Base-by-base conservation (phyloP, 169 alveolate genomes). In the Cryptosporidium muris region DNA sequence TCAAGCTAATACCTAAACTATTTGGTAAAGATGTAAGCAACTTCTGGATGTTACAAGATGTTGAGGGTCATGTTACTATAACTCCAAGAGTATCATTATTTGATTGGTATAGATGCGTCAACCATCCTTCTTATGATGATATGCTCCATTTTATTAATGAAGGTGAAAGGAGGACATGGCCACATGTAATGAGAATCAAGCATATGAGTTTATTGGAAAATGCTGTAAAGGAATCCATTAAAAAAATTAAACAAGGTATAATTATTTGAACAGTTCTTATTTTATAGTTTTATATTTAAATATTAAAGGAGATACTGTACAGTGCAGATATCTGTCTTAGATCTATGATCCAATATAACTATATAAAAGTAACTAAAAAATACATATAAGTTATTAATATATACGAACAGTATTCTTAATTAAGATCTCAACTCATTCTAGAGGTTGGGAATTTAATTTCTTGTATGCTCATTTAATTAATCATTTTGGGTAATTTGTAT, bases 81-180 rank as follows among this genome's bases (percentile, higher is more conserved):
- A 80, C 90, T 37, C 90, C 90, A 42, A 65, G 45, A 47, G 66
- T 66, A 9, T 80, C 81, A 1, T 54, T 82, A 12, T 68, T 82
- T 63, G 90, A 82, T 38, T 82, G 90, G 90, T 82, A 60, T 11
- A 43, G 90, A 34, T 60, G 81, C 45, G 74, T 82, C 12, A 82
- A 82, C 34, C 90, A 82, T 25, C 90, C 90, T 2, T 68, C 90
- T 5, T 47, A 62, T 14, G 80, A 64, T 53, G 90, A 82, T 42
- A 82, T 82, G 90, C 48, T 54, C 25, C 80, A 66, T 49, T 82
- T 65, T 66, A 82, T 82, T 14, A 45, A 64, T 6, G 74, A 63
- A 51, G 90, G 90, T 38, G 82, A 82, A 40, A 62, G 81, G 12
- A 63, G 90, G 40, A 82, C 90, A 11, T 82, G 88, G 88, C 90